These are phyloP conservation scores for Barnettozyma salicaria DNA, from an alignment of 805 yeast species.

Conservation along the genomic window DNA sequence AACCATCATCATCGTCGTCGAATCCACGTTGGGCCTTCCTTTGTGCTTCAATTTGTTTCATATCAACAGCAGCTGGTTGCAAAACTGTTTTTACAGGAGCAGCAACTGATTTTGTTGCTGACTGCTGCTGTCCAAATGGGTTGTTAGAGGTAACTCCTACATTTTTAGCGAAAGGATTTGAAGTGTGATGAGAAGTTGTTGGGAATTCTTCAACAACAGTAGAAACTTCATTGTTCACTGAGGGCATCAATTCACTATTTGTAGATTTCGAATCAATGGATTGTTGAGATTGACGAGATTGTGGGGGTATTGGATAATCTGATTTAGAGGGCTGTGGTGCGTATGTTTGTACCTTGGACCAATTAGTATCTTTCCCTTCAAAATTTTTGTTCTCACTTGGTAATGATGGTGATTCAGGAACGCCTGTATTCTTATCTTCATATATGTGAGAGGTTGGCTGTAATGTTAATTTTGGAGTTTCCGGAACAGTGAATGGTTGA, in stretches of 20 bases:
- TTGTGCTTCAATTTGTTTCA: conserved; percentile 59
- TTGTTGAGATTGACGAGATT: conserved; percentile 4
- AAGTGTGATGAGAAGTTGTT: conserved; percentile 18
- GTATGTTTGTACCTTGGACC: conserved; percentile 16
- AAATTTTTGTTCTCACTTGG: conserved; percentile 42
- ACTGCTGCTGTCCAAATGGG: conserved; percentile 53
- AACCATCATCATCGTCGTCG: conserved; percentile 31
- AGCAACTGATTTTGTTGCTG: conserved; percentile 8
- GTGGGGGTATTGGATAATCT: conserved; percentile 11
- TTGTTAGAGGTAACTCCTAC: conserved; percentile 31
- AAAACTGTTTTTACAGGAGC: conserved; percentile 19
- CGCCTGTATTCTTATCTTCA: too few species aligned
- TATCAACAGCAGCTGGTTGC: conserved; percentile 34
- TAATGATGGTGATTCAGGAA: too few species aligned
- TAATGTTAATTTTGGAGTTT: background rate
- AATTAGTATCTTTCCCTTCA: conserved; percentile 23
- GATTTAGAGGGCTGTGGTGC: conserved; percentile 17
- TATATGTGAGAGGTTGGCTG: too few species aligned
- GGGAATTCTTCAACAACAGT: background rate
- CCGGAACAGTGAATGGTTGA: background rate
- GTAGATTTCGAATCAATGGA: background rate
- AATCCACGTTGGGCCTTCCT: conserved; percentile 61
- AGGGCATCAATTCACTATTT: too few species aligned
- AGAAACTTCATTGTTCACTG: too few species aligned
- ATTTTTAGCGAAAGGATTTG: conserved; percentile 25